Conservation (phyloP, 208 protist species). For the Tritrichomonas musculus region DNA sequence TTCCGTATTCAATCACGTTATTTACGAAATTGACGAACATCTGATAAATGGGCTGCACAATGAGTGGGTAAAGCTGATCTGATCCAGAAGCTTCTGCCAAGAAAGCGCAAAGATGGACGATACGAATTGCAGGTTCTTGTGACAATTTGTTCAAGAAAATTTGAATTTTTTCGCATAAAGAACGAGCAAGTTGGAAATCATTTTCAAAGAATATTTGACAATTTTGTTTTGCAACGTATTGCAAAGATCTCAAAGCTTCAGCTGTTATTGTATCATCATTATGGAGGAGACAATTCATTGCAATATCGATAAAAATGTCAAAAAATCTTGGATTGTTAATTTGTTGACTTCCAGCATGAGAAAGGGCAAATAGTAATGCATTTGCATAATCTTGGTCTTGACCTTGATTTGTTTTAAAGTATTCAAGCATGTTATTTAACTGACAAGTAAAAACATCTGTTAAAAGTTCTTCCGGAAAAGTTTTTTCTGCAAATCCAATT, state of each 20-base stretch:
- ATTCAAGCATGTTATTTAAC: not conserved
- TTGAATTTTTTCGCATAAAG: not conserved
- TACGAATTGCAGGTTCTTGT: not conserved
- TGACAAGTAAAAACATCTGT: not conserved
- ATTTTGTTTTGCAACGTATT: not conserved
- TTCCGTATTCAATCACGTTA: not conserved
- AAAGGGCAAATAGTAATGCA: not conserved
- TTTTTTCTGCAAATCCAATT: not conserved
- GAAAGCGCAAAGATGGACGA: not conserved
- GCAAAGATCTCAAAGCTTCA: not conserved
- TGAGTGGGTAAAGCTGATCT: not conserved
- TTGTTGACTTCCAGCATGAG: not conserved
- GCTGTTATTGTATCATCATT: not conserved
- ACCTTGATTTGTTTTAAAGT: not conserved
- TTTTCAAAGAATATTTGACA: not conserved
- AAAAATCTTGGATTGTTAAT: not conserved
- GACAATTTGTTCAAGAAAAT: not conserved
- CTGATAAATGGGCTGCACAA: not conserved
- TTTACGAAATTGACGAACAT: not conserved
- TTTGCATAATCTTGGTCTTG: not conserved
- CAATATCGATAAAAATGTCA: not conserved
- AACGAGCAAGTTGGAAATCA: not conserved
- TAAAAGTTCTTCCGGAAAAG: not conserved
- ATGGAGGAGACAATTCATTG: not conserved
- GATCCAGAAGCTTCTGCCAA: not conserved